These are phyloP conservation scores for Talaromyces sp. DNA, from an alignment of 2,329 filamentous ascomycete genomes.

Conservation along the genomic window DNA sequence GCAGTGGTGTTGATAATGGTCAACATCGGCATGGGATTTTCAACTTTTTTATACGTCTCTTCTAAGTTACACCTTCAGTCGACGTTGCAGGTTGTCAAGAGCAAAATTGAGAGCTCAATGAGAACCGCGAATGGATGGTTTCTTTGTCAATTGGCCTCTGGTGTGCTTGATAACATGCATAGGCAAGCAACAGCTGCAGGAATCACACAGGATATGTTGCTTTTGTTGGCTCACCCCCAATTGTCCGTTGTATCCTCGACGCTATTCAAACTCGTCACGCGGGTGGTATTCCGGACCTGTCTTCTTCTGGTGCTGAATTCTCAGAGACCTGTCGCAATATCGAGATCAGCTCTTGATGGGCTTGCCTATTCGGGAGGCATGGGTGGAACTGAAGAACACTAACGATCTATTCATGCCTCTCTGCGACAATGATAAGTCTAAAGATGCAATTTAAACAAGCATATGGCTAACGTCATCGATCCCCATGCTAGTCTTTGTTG, in stretches of 20 bases:
- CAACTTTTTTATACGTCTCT: neutral
- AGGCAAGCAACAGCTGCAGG: neutral
- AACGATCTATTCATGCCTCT: neutral
- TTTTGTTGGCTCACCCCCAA: neutral
- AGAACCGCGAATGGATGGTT: neutral
- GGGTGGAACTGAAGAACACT: neutral
- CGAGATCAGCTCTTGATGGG: neutral
- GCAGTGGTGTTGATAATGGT: neutral
- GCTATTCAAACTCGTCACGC: neutral
- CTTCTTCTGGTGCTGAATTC: neutral
- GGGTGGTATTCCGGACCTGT: neutral
- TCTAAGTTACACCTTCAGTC: neutral
- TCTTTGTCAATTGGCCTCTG: neutral
- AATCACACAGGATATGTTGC: neutral
- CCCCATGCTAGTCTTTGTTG: neutral
- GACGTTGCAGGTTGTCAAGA: neutral
- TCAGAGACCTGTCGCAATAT: neutral
- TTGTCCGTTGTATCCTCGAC: neutral
- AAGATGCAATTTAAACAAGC: neutral
- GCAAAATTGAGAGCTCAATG: neutral
- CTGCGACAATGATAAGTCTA: neutral
- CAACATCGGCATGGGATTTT: neutral
- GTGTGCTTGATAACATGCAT: neutral
- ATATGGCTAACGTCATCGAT: neutral
- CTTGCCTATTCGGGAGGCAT: neutral